phyloP scores from a whole-genome alignment of 2,329 filamentous ascomycete genomes.

The Fusarium solani-melongenae region DNA sequence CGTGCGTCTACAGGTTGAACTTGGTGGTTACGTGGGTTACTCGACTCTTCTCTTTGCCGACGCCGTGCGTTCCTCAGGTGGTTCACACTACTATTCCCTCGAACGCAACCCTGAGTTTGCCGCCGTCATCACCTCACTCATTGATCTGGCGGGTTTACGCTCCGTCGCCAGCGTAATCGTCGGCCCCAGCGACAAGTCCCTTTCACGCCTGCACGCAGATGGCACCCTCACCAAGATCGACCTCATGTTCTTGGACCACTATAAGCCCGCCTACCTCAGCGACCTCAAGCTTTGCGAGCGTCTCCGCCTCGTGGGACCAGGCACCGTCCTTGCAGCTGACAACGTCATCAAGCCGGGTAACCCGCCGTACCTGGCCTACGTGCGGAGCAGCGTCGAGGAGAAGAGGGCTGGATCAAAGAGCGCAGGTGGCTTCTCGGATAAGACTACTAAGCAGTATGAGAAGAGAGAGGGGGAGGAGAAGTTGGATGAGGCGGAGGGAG shows the following conservation, averaged over 20 bases:
- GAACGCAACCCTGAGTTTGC: constrained; percentile 81
- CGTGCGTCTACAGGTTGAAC: constrained; percentile 65
- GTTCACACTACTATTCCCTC: constrained; percentile 75
- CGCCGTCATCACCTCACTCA: constrained; percentile 74
- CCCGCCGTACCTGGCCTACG: constrained; percentile 76
- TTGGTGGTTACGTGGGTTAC: constrained; percentile 86
- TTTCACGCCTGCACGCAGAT: constrained; percentile 67
- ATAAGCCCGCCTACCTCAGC: constrained; percentile 78
- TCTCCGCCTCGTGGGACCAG: constrained; percentile 70
- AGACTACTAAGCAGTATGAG: constrained; percentile 62
- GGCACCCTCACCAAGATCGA: constrained; percentile 71
- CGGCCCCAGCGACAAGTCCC: constrained; percentile 73
- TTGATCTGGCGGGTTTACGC: constrained; percentile 78
- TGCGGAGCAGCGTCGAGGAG: constrained; percentile 70
- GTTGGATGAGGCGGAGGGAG: constrained; percentile 57
- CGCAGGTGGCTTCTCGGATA: constrained; percentile 53
- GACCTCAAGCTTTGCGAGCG: constrained; percentile 84
- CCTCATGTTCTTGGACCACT: constrained; percentile 83
- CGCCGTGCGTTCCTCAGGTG: constrained; percentile 71
- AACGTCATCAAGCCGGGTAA: constrained; percentile 79
- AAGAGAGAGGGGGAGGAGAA: constrained; percentile 63
- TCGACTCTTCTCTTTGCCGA: constrained; percentile 81
- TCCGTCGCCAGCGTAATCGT: constrained; percentile 77
- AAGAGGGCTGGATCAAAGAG: constrained; percentile 61
- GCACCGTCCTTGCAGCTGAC: constrained; percentile 74